Base-by-base conservation (phyloP, 2,329 filamentous ascomycete genomes). In the Arthrobotrys entomopaga region DNA sequence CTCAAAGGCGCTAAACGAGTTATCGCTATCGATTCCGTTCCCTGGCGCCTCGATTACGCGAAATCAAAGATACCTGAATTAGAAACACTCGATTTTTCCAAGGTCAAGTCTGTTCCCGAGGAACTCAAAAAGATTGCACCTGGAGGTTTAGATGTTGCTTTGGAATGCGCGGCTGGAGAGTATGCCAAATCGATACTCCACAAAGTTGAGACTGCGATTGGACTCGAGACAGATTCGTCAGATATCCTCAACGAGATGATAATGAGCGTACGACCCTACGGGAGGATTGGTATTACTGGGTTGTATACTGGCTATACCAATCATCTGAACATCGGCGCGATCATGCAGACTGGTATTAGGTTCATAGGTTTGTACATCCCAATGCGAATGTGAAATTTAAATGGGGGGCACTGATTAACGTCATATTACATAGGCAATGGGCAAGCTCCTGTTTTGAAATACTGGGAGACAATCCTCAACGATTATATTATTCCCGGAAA, bases 341-440 rank as follows among this genome's bases (percentile, higher is more conserved):
- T 96, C 13, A 96, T 96, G 92, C 88, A 96, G 82, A 88, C 91
- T 34, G 92, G 92, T n/a, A 88, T 96, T 77, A 89, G 91, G 0
- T 86, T 96, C 50, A 93, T 88, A 49, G 87, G 87, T 16, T 88
- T 88, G 78, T 34, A 10, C 6, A 34, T 34, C 29, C 10, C 1
- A 5, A 1, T 10, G 6, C 29, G 29, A 34, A 6, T 34, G 2
- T 1, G 6, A 34, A 34, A 7, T 26, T 8, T 34, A 7, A 50
- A 22, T 65, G 53, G 61, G 69, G 43, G 24, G 38, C 24, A 1
- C 20, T 24, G n/a, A 13, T 43, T 15, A 43, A 43, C n/a, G n/a
- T n/a, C n/a, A n/a, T n/a, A n/a, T 43, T 4, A 43, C 3, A 19
- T 88, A 76, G 87, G 87, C 48, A 89, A 89, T 77, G 87, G 87